Base-by-base conservation (phyloP, 345 rosid species). In the Turnera subulata region DNA sequence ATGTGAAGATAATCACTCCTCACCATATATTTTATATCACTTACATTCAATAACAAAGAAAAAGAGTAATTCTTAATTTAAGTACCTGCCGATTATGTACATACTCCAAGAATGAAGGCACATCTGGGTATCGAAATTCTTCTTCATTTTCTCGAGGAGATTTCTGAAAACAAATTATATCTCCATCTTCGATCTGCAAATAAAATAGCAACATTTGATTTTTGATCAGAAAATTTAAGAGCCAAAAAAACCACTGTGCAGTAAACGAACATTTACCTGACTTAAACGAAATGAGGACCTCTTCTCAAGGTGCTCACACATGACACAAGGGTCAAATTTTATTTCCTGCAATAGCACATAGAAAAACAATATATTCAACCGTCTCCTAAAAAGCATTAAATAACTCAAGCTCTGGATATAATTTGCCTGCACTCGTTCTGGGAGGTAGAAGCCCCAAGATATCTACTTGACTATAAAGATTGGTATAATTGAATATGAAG, bases 131-230 rank as follows among this genome's bases (percentile, higher is more conserved):
- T 24, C 63, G 75, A 54, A 59, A 77, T 52, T 76, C 83, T 64
- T 65, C 84, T 66, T 78, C 88, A 64, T 69, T 64, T 68, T 78
- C 80, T 54, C 64, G 73, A 50, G 80, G 29, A 53, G 77, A 57
- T 73, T 87, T 93, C 80, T 93, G 99, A 78, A 79, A 93, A 80
- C 97, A 93, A 52, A 93, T 84, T 56, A 93, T 85, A 63, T 93
- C 99, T 52, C 99, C 97, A 76, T 93, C 99, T 82, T 90, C 97
- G 67, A 90, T 75, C 94, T 85, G 80, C 62, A 73, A 40, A 45
- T 6, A 46, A 69, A 53, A 19, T 9, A 50, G 47, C 18, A 16
- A 58, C 17, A 40, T 24, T 35, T 21, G 47, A 24, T 20, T 54
- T 25, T 12, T 18, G 19, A 64, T 15, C 1, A 46, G 55, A 23